Evolutionary conservation across 306 rosid species (phyloP), one percentile per base, ranked within the genome.

Genomic region (Glycyrrhiza uralensis): DNA sequence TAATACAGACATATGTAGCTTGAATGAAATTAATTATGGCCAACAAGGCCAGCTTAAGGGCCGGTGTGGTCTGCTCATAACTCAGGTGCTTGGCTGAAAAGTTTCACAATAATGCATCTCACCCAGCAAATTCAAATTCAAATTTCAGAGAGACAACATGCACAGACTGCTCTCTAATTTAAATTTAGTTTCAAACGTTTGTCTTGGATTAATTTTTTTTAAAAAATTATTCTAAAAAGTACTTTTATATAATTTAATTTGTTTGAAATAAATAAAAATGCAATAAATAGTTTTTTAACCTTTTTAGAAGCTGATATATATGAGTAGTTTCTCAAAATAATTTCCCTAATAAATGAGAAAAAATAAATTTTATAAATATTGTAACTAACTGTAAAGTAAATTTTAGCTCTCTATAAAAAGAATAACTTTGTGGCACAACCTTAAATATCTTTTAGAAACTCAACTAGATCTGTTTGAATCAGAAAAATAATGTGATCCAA

Each of bases 41-140:
- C 83, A 84, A 84, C 84, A 76, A 63, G 18, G 80, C 77, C 88
- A 77, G 67, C 91, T 75, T 85, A 75, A 64, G 23, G 47, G n/a
- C n/a, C n/a, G n/a, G 30, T 60, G 52, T 71, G 44, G 11, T 30
- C 45, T 80, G 78, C 18, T 68, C 74, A 42, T 46, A n/a, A 18
- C 57, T 17, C 35, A 44, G 22, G n/a, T 68, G 74, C 71, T 80
- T 51, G 29, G 18, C 80, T 82, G 18, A 80, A 78, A 86, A 82
- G 82, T 74, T 75, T 72, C 33, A 69, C 65, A 75, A 78, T 70
- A 71, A 80, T 79, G 29, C 80, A 79, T 54, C 18, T 10, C 24
- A 22, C 6, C 69, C 50, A 36, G 6, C 69, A 64, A 54, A 41
- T 80, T 78, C 83, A 55, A 77, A 72, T 77, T 82, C 55, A 52